Evolutionary conservation across 208 protist species (phyloP).

Genomic region (Zelonia costaricensis): DNA sequence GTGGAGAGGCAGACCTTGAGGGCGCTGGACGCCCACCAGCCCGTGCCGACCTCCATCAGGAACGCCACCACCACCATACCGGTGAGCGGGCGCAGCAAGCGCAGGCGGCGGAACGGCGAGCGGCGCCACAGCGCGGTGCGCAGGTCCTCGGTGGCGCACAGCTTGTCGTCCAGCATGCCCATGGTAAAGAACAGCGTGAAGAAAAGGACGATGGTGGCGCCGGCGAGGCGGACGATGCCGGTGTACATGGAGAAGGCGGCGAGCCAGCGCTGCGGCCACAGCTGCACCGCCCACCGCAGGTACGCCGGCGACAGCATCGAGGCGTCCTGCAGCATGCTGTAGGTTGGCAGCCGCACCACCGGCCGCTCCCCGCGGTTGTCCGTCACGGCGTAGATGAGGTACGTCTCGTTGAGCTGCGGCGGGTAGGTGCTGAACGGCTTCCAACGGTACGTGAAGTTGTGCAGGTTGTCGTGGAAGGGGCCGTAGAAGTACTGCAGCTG

Average conservation of each 20-base stretch:
- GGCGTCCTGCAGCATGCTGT: conserved; percentile 18
- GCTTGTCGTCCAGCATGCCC: conserved; percentile 19
- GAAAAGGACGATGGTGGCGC: conserved; percentile 46
- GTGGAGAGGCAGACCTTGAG: conserved; percentile 51
- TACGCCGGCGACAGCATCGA: conserved; percentile 16
- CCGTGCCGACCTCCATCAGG: conserved; percentile 40
- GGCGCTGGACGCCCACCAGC: conserved; percentile 27
- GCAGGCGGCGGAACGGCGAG: conserved; percentile 25
- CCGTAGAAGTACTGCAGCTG: conserved; percentile 82
- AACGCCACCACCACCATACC: conserved; percentile 30
- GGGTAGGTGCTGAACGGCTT: conserved; percentile 56
- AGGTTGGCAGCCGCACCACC: conserved; percentile 35
- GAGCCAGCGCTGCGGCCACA: conserved; percentile 66
- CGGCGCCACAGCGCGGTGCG: conserved; percentile 7
- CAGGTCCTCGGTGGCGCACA: conserved; percentile 16
- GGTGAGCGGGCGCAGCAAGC: conserved; percentile 14
- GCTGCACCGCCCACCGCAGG: conserved; percentile 32
- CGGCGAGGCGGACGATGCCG: conserved; percentile 39
- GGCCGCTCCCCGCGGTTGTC: conserved; percentile 34
- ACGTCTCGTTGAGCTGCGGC: conserved; percentile 51
- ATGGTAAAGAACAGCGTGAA: conserved; percentile 40
- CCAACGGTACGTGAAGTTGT: conserved; percentile 69
- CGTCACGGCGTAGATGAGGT: conserved; percentile 59
- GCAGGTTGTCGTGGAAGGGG: conserved; percentile 29
- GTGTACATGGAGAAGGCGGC: conserved; percentile 63